A percentile compares a stretch with the other conserved stretches of the same genome.
phyloP scores from a whole-genome alignment of 345 rosid genomes.

The Camelina laxa region DNA sequence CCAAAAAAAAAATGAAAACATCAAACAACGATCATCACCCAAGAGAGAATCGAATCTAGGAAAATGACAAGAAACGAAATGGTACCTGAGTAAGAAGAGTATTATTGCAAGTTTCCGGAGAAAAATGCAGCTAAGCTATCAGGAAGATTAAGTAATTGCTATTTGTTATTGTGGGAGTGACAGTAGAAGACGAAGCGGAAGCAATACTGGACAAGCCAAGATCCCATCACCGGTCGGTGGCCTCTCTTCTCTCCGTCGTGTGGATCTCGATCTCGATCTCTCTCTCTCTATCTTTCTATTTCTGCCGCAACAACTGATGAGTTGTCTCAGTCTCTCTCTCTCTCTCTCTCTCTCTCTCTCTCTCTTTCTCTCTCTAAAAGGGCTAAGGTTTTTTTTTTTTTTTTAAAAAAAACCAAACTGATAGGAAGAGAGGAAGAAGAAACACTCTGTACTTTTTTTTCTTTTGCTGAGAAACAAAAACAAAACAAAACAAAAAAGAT shows the following conservation, averaged over 20 bases:
- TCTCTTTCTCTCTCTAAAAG: slow-evolving; percentile 38
- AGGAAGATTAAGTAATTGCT: slow-evolving; percentile 25
- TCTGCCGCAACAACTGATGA: slow-evolving; percentile 41
- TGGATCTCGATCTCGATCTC: slow-evolving; percentile 46
- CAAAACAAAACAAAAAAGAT: neutral
- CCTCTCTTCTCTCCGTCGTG: slow-evolving; percentile 36
- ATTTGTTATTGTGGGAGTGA: slow-evolving; percentile 32
- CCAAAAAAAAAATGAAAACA: slow-evolving; percentile 14
- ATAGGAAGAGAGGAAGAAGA: slow-evolving; percentile 30
- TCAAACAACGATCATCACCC: slow-evolving; percentile 27
- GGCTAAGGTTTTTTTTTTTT: slow-evolving; percentile 37
- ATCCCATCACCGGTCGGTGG: slow-evolving; percentile 42
- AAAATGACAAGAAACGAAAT: slow-evolving; percentile 21
- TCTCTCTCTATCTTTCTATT: slow-evolving; percentile 11
- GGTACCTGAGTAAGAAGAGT: slow-evolving; percentile 33
- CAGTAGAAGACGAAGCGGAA: slow-evolving; percentile 37
- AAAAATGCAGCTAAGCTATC: slow-evolving; percentile 30
- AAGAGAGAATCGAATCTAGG: neutral
- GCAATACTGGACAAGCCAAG: slow-evolving; percentile 27
- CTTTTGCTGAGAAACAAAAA: neutral
- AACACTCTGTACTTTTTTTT: slow-evolving; percentile 27
- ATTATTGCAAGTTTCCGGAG: neutral
- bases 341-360: slow-evolving; percentile 34
- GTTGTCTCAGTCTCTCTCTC: slow-evolving; percentile 39
- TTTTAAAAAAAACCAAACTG: slow-evolving; percentile 45